These are phyloP conservation scores for Colletotrichum sp. DNA, from an alignment of 2,329 filamentous ascomycete species.

Conservation along the genomic window DNA sequence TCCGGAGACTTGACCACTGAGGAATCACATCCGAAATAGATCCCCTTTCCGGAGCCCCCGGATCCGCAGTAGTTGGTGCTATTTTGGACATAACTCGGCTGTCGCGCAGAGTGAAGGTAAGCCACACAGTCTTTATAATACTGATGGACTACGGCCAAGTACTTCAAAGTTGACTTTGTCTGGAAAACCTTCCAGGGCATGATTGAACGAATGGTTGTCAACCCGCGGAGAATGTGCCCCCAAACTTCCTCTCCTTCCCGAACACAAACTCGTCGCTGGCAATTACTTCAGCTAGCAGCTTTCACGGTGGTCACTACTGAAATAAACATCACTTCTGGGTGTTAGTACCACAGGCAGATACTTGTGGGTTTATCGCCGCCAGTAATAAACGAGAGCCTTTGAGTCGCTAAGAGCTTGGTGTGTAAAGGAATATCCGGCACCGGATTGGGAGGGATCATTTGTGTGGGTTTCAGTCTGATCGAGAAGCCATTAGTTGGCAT, in stretches of 20 bases:
- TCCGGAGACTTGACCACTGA: background rate
- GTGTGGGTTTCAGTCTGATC: too few species aligned
- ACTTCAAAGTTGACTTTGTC: background rate
- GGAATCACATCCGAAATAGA: background rate
- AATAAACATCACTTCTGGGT: background rate
- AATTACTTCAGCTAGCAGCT: background rate
- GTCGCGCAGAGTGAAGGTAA: background rate
- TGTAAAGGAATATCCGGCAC: too few species aligned
- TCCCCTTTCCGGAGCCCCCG: background rate
- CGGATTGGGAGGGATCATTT: too few species aligned
- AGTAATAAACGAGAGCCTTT: background rate
- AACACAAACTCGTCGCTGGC: background rate
- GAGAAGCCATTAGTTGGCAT: too few species aligned
- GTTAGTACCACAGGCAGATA: background rate
- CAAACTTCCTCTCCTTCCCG: background rate
- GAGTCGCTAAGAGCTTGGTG: background rate
- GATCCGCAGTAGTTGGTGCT: background rate
- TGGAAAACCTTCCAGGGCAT: background rate
- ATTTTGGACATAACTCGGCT: background rate
- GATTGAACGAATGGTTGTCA: background rate
- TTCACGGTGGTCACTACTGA: background rate
- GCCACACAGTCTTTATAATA: background rate
- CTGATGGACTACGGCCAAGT: background rate
- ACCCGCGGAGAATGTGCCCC: background rate
- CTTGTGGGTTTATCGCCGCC: background rate